These are phyloP conservation scores for Ophiostoma quercus DNA, from an alignment of 2,329 filamentous ascomycete species.

Conservation along the genomic window DNA sequence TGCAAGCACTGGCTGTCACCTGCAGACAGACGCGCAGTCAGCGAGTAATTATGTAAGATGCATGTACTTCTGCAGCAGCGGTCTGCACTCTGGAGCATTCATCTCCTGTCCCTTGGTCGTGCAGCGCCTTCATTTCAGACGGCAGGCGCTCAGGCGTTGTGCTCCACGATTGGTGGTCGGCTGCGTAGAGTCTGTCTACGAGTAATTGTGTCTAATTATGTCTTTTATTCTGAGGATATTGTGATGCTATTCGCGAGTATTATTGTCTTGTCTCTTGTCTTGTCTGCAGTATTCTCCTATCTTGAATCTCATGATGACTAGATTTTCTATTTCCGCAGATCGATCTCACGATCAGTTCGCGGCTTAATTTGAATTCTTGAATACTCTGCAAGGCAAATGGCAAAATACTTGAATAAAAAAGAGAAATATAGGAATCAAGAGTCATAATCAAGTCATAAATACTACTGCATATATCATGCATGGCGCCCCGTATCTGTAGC, in stretches of 20 bases:
- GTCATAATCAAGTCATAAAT: not conserved
- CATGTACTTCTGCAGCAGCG: not conserved
- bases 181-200: not conserved
- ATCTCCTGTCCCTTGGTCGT: conserved; percentile 23
- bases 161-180: conserved; percentile 1
- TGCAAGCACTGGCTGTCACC: not conserved
- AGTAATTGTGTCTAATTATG: not conserved
- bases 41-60: not conserved
- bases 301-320: not conserved
- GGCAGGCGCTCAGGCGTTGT: conserved; percentile 16
- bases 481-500: conserved; percentile 10
- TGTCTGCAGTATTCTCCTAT: too few species aligned
- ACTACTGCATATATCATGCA: conserved; percentile 2
- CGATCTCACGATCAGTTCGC: conserved; percentile 18
- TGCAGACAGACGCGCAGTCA: not conserved
- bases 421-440: too few species aligned
- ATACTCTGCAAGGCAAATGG: not conserved
- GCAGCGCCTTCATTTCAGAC: conserved; percentile 23
- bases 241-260: too few species aligned
- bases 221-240: not conserved
- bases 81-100: not conserved
- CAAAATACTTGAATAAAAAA: not conserved
- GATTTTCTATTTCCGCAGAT: conserved; percentile 19
- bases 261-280: too few species aligned
- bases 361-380: not conserved